Base-by-base conservation (phyloP, 2,329 filamentous ascomycete genomes). In the Dothideomycetes sp. region DNA sequence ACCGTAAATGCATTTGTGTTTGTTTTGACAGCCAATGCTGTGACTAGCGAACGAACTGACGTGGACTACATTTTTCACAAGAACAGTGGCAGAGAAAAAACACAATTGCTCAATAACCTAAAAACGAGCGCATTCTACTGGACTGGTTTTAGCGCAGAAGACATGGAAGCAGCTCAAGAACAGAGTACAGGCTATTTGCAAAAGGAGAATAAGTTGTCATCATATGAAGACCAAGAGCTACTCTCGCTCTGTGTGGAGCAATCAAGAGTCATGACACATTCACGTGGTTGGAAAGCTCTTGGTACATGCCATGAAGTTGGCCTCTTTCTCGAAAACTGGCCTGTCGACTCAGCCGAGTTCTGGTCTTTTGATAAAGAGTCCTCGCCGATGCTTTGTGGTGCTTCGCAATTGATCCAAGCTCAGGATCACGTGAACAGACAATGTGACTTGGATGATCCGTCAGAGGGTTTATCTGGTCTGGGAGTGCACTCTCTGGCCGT, bases 51-150 rank as follows among this genome's bases (percentile, higher is more conserved):
- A 54, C 71, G 88, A 9, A 78, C 74, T 0, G 89, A 89, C 51
- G 69, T 75, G 41, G 88, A 95, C 56, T 95, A 94, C 55, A 81
- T 96, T 48, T 95, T 95, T 51, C 83, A 94, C 51, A 73, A 76
- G 1, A 77, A 73, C 10, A 88, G 88, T 51, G 66, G 74, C 20
- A 80, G 78, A 47, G 70, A 72, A 27, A 65, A 94, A 10, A 64
- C 79, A 18, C 68, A 76, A 39, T 65, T 94, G 2, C 80, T 94
- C 4, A 73, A 71, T 41, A 94, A 95, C 53, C 60, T 94, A 31
- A 76, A 85, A 13, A 82, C 91, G 54, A 80, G 84, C 5, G 85
- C 83, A 34, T 94, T 94, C 54, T 93, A 89, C 59, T 88, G 84
- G 62, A 81, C 81, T 0, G 88, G 87, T 33, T 87, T 82, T 52